These are phyloP conservation scores for Sungouiella blattae DNA, from an alignment of 805 yeast species.

Conservation along the genomic window DNA sequence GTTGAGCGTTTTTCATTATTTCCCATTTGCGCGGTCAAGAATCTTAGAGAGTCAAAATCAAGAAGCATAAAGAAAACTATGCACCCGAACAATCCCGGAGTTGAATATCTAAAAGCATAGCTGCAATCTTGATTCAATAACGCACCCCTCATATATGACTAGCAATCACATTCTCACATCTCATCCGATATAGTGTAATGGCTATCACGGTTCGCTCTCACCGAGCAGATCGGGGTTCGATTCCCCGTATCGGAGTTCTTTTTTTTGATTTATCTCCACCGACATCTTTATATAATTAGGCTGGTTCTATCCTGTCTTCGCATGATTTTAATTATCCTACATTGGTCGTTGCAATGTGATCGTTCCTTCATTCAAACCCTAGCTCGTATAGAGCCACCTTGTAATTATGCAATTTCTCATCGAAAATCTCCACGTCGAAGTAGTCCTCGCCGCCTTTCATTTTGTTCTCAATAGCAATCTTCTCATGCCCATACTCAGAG, in stretches of 20 bases:
- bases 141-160: no score
- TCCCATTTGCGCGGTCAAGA: no score
- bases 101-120: no score
- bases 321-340: background rate
- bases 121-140: no score
- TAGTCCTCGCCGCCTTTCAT: background rate
- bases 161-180: no score
- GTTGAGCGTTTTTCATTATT: no score
- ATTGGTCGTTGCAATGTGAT: background rate
- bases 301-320: background rate
- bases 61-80: no score
- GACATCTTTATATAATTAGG: background rate
- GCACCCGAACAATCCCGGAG: no score
- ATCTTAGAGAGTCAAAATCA: no score
- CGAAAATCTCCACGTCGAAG: background rate
- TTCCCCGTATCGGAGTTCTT: conserved; percentile 17
- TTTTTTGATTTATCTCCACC: conserved; percentile 1
- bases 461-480: background rate
- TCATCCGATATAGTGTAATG: conserved; percentile 19
- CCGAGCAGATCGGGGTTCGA: conserved; percentile 22
- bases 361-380: background rate
- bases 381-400: background rate
- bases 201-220: conserved; percentile 21
- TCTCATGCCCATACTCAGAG: conserved; percentile 19
- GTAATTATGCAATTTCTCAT: background rate